These are phyloP conservation scores for Chytriomyces confervae DNA, from an alignment of 192 early-diverging fungal genomes.

Conservation along the genomic window DNA sequence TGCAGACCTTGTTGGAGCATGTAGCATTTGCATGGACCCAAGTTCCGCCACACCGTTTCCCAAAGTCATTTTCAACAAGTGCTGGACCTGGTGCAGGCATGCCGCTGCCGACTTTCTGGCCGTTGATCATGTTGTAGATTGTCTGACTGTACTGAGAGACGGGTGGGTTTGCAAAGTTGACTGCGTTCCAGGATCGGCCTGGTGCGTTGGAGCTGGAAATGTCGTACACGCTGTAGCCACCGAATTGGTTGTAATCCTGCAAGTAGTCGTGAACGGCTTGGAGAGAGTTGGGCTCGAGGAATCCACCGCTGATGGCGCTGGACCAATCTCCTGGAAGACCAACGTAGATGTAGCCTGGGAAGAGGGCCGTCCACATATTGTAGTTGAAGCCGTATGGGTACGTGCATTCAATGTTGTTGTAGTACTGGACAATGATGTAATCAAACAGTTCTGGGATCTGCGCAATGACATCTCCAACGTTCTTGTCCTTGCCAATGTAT, in stretches of 20 bases:
- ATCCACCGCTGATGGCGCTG: constrained; percentile 23
- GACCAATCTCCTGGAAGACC: constrained; percentile 19
- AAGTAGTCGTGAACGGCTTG: constrained; percentile 23
- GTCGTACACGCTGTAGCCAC: constrained; percentile 14
- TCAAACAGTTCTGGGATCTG: constrained; percentile 14
- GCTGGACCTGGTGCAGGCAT: neutral
- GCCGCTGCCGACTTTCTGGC: constrained; percentile 5
- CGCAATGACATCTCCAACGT: constrained; percentile 21
- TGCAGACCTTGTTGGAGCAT: constrained; percentile 1
- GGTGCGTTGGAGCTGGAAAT: constrained; percentile 15
- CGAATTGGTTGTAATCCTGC: constrained; percentile 12
- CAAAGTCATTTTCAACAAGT: constrained; percentile 6
- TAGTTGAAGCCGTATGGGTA: constrained; percentile 31
- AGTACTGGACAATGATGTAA: constrained; percentile 24
- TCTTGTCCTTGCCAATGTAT: constrained; percentile 25
- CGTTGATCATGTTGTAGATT: constrained; percentile 11
- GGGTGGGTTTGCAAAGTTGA: constrained; percentile 10
- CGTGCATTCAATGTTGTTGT: constrained; percentile 33
- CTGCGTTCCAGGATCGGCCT: neutral
- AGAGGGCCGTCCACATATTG: constrained; percentile 5
- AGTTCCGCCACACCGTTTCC: constrained; percentile 16
- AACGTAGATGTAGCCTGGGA: constrained; percentile 16
- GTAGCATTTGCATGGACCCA: constrained; percentile 27
- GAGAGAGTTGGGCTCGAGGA: constrained; percentile 3
- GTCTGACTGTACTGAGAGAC: constrained; percentile 8